Evolutionary conservation across 108 stramenopile genomes (phyloP), one percentile per base, ranked within the genome.

Genomic region (Conticribra weissflogii): DNA sequence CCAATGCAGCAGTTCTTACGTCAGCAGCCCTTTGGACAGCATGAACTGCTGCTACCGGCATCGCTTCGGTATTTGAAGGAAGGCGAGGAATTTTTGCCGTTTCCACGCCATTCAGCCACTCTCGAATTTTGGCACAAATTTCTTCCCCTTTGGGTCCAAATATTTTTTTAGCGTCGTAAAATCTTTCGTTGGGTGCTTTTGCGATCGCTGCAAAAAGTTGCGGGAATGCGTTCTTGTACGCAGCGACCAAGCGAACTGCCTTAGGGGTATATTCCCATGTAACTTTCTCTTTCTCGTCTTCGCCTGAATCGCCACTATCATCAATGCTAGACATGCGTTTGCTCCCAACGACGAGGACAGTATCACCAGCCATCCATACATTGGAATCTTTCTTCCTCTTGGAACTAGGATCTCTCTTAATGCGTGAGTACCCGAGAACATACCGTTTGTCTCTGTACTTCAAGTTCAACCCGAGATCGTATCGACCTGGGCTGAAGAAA

Each of bases 401-500:
- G 3, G 51, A 12, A 1, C 49, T 24, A 1, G 61, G 57, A 32
- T 85, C 82, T 36, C 27, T 29, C 59, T 85, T 89, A 51, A 81
- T 56, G 45, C 96, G 71, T 0, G 92, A 91, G 71, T 96, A 98
- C 9, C 96, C 98, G 8, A 94, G 81, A 58, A 97, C 91, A 58
- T 85, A 94, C 24, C 84, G 68, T 16, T 84, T 86, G 19, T 96
- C 87, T 27, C 63, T 71, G 36, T 92, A 89, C 78, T 93, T 96
- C 30, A 98, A 78, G 69, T 98, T 97, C 61, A 98, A 69, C n/a
- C 98, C 98, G 60, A 97, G 80, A 77, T 98, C 96, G 67, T 88
- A 90, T 30, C 79, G 72, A 15, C 88, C 96, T 24, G 88, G 96
- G 46, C 87, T 90, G 67, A 96, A 87, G 48, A 78, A 83, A 51